Conservation (phyloP, 1,284 basidiomycete genomes). For the Cutaneotrichosporon spelunceum region DNA sequence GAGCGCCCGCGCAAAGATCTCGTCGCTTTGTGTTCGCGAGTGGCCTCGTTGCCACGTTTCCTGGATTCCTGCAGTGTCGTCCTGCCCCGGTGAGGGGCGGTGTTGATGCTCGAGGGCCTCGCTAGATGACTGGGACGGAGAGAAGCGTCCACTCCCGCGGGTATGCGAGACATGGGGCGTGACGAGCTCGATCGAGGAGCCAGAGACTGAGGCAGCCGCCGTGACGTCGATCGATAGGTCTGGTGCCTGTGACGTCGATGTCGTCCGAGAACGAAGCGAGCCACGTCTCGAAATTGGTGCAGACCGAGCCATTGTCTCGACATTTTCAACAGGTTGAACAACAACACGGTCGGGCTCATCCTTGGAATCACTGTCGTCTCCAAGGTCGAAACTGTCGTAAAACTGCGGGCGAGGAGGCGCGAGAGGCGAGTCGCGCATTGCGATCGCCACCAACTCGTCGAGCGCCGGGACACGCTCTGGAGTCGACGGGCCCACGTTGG, state of each 20-base stretch:
- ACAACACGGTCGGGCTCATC: background rate
- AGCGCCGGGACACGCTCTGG: background rate
- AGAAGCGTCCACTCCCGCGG: background rate
- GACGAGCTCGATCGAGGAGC: conserved; percentile 12
- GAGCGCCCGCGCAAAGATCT: background rate
- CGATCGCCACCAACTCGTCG: conserved; percentile 6
- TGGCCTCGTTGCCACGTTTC: background rate
- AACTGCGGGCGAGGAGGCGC: conserved; percentile 17
- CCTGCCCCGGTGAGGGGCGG: background rate
- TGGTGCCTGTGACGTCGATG: conserved; percentile 3
- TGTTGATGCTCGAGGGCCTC: conserved; percentile 37
- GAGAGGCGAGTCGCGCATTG: conserved; percentile 9
- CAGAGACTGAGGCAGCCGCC: conserved; percentile 8
- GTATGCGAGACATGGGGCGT: background rate
- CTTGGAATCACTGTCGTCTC: background rate
- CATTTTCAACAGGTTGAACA: background rate
- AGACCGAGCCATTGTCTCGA: background rate
- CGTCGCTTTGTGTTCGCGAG: conserved; percentile 5
- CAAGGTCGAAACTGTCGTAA: conserved; percentile 22
- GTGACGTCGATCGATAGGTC: conserved; percentile 3
- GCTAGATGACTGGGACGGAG: background rate
- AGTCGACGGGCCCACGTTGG: background rate
- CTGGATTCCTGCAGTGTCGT: background rate
- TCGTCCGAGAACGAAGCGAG: background rate
- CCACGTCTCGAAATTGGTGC: background rate